phyloP scores from a whole-genome alignment of 352 stramenopile genomes.

The Phytophthora pini region DNA sequence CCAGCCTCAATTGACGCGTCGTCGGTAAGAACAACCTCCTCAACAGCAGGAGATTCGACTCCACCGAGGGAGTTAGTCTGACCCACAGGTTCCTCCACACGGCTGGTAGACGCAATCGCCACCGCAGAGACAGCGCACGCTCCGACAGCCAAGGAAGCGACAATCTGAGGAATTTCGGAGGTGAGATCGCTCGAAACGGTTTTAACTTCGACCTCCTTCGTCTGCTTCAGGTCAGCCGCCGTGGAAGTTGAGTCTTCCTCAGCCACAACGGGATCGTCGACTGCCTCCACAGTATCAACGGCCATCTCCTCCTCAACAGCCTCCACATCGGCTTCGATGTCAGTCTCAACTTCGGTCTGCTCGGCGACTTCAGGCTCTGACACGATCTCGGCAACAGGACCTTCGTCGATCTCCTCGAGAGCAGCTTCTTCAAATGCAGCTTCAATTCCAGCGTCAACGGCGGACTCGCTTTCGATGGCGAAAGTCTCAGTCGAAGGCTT shows the following conservation, averaged over 20 bases:
- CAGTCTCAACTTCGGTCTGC: no score
- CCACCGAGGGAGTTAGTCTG: no score
- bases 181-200: slow-evolving; percentile 1
- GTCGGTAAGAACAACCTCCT: slow-evolving; percentile 5
- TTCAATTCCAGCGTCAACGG: no score
- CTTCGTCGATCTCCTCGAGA: no score
- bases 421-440: no score
- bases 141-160: slow-evolving; percentile 16
- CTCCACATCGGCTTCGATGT: background rate
- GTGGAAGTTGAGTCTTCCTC: background rate
- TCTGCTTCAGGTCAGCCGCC: no score
- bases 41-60: no score
- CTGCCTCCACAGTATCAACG: background rate
- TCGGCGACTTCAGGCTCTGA: no score
- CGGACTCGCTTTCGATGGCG: no score
- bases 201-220: background rate
- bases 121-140: background rate
- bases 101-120: background rate
- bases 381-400: no score
- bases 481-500: no score
- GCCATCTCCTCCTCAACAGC: background rate
- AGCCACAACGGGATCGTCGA: background rate
- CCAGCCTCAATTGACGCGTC: background rate
- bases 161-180: slow-evolving; percentile 24
- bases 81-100: background rate